These are phyloP conservation scores for Vitis hybrid DNA, from an alignment of 177 flowering plant species.

Conservation along the genomic window DNA sequence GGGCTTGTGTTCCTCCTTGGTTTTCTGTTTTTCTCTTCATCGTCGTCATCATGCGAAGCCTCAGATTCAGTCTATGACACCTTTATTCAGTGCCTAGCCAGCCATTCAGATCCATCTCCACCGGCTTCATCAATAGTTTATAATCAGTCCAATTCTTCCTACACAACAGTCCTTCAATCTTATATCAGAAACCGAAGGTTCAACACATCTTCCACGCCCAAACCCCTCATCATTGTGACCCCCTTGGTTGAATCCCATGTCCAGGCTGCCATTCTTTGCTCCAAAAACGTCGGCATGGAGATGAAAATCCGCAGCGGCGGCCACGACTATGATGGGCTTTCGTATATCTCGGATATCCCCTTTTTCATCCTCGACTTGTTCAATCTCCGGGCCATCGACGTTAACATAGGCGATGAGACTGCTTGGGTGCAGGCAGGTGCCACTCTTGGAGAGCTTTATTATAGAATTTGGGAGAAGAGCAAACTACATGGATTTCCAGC, in stretches of 20 bases:
- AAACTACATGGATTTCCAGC: conserved; percentile 32
- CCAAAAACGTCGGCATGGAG: conserved; percentile 18
- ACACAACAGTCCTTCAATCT: conserved; percentile 17
- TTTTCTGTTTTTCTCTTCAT: not conserved
- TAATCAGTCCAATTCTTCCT: conserved; percentile 16
- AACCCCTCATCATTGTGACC: conserved; percentile 30
- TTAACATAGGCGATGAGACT: conserved; percentile 14
- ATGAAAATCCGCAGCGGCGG: conserved; percentile 42
- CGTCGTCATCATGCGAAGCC: not conserved
- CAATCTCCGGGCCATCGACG: conserved; percentile 18
- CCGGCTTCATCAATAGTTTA: conserved; percentile 7
- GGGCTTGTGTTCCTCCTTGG: not conserved
- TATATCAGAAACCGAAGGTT: conserved; percentile 29
- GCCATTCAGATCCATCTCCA: not conserved
- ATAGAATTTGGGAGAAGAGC: conserved; percentile 33
- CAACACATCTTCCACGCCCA: conserved; percentile 28
- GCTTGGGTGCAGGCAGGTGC: conserved; percentile 37
- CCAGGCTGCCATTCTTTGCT: conserved; percentile 21
- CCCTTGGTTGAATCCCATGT: conserved; percentile 17
- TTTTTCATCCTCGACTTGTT: conserved; percentile 36
- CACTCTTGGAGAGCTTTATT: conserved; percentile 30
- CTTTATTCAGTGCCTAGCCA: conserved; percentile 10
- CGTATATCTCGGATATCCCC: conserved; percentile 22
- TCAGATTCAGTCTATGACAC: conserved; percentile 9
- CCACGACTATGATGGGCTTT: conserved; percentile 38